phyloP scores from a whole-genome alignment of 2,329 filamentous ascomycete genomes.

The Neonectria hederae region DNA sequence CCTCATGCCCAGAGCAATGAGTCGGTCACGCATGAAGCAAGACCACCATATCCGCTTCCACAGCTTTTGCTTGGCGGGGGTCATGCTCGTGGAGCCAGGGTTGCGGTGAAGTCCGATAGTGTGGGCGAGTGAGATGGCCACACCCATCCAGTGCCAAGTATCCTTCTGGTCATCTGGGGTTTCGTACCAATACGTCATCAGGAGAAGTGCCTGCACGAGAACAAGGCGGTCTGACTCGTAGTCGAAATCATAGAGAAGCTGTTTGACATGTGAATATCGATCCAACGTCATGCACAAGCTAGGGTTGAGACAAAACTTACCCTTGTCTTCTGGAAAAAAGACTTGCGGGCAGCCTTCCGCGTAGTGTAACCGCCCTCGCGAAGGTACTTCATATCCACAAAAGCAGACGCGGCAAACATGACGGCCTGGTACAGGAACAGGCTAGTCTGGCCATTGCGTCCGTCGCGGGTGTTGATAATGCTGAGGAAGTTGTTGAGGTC shows the following conservation, averaged over 20 bases:
- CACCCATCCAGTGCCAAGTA: conserved; percentile 99
- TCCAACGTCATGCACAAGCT: conserved; percentile 10
- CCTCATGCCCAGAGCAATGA: conserved; percentile 93
- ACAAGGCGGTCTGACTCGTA: conserved; percentile 91
- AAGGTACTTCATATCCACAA: conserved; percentile 82
- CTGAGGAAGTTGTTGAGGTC: conserved; percentile 71
- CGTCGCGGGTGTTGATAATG: conserved; percentile 72
- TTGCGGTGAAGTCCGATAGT: conserved; percentile 94
- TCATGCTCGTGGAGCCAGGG: conserved; percentile 79
- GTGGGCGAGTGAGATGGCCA: conserved; percentile 90
- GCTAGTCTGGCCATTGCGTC: conserved; percentile 77
- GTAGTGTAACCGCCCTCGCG: conserved; percentile 79
- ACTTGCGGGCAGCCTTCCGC: conserved; percentile 83
- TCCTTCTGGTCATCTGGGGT: conserved; percentile 97
- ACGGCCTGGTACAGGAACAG: conserved; percentile 91
- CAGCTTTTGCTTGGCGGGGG: conserved; percentile 76
- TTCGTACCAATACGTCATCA: conserved; percentile 99
- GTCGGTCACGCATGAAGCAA: conserved; percentile 91
- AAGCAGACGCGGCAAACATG: conserved; percentile 92
- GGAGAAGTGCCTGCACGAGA: conserved; percentile 84
- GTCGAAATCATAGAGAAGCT: conserved; percentile 94
- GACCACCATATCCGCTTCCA: conserved; percentile 99
- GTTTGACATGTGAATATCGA: conserved; percentile 27
- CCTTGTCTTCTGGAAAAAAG: conserved; percentile 89
- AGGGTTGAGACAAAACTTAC: conserved; percentile 58